Conservation (phyloP, 345 rosid species). For the Salix arbutifolia region DNA sequence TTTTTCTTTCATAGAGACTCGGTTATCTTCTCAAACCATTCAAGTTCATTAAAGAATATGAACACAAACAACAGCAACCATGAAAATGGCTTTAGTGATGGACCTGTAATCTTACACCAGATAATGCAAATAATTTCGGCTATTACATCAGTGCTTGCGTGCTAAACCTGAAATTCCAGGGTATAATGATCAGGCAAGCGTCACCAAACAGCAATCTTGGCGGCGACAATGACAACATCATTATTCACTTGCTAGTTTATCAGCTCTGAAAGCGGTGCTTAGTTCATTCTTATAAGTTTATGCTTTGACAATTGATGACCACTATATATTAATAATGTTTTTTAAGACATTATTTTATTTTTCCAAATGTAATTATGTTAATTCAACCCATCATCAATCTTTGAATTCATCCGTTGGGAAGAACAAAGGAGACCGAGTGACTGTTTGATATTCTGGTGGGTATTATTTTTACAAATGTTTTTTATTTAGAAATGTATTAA, state of each 20-base stretch:
- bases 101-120: not conserved
- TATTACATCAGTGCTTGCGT: conserved; percentile 1
- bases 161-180: conserved; percentile 2
- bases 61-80: not conserved
- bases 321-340: too few relatives aligned
- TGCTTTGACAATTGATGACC: not conserved
- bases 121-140: not conserved
- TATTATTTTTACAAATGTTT: too few relatives aligned
- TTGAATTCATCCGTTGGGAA: too few relatives aligned
- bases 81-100: not conserved
- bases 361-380: too few relatives aligned
- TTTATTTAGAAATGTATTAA: too few relatives aligned
- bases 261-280: not conserved
- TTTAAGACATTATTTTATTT: too few relatives aligned
- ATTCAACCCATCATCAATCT: too few relatives aligned
- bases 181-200: not conserved
- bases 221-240: not conserved
- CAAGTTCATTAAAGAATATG: not conserved
- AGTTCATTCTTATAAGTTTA: not conserved
- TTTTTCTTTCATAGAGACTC: not conserved
- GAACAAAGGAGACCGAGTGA: too few relatives aligned
- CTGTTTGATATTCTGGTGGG: too few relatives aligned
- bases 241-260: not conserved
- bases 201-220: conserved; percentile 3
- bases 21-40: not conserved